Evolutionary conservation across 179 eudicot genomes (phyloP).

Genomic region (Patellifolia procumbens): DNA sequence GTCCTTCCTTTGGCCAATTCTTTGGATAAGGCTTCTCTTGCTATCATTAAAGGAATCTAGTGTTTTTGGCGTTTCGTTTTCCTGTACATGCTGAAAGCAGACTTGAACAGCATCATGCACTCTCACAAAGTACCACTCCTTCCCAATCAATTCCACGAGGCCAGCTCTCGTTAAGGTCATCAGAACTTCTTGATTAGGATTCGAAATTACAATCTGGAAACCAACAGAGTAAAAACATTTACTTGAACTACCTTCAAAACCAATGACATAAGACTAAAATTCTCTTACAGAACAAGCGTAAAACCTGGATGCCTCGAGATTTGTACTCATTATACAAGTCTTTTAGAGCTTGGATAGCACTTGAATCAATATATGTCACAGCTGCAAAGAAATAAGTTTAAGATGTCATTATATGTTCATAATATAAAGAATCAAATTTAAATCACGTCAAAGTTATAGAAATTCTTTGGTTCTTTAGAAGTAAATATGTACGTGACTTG

Average conservation of each 20-base stretch:
- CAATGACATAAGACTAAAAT: not conserved
- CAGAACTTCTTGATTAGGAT: conserved; percentile 85
- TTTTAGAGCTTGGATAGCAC: conserved; percentile 83
- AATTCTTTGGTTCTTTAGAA: not conserved
- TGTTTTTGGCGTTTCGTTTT: conserved; percentile 40
- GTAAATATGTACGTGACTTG: not conserved
- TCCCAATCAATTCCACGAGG: conserved; percentile 78
- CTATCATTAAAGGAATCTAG: conserved; percentile 32
- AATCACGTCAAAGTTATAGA: not conserved
- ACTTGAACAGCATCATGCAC: conserved; percentile 95
- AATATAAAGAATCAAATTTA: not conserved
- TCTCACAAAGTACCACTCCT: conserved; percentile 97
- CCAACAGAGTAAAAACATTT: not conserved
- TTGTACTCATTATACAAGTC: conserved; percentile 85
- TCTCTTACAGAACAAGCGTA: not conserved
- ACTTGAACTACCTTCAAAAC: not conserved
- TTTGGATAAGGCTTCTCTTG: conserved; percentile 45
- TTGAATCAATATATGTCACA: conserved; percentile 84
- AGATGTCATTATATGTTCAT: conserved; percentile 10
- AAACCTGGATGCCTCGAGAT: conserved; percentile 83
- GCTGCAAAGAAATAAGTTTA: conserved; percentile 47
- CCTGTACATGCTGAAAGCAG: conserved; percentile 80
- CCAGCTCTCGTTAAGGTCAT: conserved; percentile 70
- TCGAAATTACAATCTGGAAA: conserved; percentile 77
- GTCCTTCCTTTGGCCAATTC: conserved; percentile 50